Conservation (phyloP, 805 yeast genomes). For the Lipomyces yamanashiensis region DNA sequence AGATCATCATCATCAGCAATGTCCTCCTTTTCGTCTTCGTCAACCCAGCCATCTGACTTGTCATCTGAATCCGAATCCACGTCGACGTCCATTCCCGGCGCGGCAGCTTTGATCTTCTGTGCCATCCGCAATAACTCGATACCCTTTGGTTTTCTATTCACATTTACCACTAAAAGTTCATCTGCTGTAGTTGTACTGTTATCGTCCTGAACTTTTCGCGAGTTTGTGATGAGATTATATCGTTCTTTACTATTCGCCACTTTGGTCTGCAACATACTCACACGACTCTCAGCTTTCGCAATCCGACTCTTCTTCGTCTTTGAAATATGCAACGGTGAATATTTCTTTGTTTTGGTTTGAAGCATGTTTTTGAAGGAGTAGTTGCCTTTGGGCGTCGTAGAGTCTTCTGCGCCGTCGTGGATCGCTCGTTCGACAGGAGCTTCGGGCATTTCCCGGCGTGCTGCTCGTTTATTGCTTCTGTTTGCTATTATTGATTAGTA, state of each 20-base stretch:
- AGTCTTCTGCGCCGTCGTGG: constrained; percentile 22
- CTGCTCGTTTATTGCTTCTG: constrained; percentile 28
- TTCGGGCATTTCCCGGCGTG: constrained; percentile 29
- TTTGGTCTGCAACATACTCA: constrained; percentile 5
- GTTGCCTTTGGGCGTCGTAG: neutral
- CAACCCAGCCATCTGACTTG: constrained; percentile 31
- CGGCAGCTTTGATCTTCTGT: constrained; percentile 11
- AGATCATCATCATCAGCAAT: constrained; percentile 7
- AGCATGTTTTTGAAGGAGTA: neutral
- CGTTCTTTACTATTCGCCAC: constrained; percentile 16
- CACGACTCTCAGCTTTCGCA: constrained; percentile 12
- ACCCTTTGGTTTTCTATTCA: constrained; percentile 1
- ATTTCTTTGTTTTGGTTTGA: constrained; percentile 6
- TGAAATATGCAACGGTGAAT: constrained; percentile 12
- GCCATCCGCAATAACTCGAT: constrained; percentile 13
- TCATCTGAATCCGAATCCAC: constrained; percentile 14
- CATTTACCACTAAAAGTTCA: neutral
- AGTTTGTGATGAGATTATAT: neutral
- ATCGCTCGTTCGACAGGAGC: constrained; percentile 16
- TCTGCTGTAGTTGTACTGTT: neutral
- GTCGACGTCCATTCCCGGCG: constrained; percentile 27
- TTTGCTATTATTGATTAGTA: too few species aligned
- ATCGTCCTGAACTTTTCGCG: neutral
- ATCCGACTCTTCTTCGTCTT: constrained; percentile 10
- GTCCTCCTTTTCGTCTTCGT: constrained; percentile 4